These are phyloP conservation scores for Lyophyllum semitale DNA, from an alignment of 768 basidiomycete genomes.

Conservation along the genomic window DNA sequence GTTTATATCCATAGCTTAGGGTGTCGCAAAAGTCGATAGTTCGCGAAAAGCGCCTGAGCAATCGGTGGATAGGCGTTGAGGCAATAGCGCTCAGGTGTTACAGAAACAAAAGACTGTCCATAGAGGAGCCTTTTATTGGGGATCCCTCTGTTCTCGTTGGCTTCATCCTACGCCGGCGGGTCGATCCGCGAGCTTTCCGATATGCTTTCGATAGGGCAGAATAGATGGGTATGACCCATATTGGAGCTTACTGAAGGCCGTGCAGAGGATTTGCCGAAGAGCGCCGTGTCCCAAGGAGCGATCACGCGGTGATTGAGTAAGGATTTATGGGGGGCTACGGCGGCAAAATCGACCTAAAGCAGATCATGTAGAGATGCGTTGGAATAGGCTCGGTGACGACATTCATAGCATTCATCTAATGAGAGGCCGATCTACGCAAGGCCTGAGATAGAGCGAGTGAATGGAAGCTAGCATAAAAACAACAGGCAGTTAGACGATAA, in stretches of 20 bases:
- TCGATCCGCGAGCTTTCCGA: conserved; percentile 5
- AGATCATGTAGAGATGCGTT: background rate
- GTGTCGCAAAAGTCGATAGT: background rate
- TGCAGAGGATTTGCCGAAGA: background rate
- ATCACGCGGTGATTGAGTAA: background rate
- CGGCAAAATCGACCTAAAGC: background rate
- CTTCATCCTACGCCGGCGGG: background rate
- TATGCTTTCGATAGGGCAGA: background rate
- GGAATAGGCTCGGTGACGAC: background rate
- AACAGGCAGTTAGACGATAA: background rate
- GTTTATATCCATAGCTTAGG: background rate
- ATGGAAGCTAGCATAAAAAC: background rate
- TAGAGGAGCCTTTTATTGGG: background rate
- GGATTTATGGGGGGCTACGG: background rate
- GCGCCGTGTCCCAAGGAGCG: background rate
- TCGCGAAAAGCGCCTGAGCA: background rate
- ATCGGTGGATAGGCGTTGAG: background rate
- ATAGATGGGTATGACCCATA: background rate
- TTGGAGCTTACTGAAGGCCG: background rate
- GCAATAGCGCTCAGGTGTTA: background rate
- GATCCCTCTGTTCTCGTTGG: background rate
- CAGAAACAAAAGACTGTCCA: background rate
- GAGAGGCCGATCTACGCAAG: background rate
- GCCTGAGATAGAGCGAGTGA: background rate
- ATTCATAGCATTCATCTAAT: background rate